A percentile compares a stretch with the other conserved stretches of the same genome.
Conservation (phyloP, 768 basidiomycete species). For the Obba rivulosa region DNA sequence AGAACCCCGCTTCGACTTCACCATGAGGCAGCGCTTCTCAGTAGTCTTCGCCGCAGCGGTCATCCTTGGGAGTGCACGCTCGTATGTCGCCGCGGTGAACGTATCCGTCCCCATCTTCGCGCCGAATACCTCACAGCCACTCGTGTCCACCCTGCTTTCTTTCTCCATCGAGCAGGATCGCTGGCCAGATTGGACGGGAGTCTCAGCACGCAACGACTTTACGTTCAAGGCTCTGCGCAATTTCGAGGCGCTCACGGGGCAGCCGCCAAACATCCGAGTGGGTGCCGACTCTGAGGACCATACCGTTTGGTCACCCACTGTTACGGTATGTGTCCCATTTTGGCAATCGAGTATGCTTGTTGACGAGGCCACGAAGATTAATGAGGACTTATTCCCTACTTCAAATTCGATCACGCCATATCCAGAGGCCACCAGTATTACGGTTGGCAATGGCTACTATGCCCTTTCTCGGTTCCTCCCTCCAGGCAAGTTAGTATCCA, state of each 20-base stretch:
- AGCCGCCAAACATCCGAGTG: slow-evolving; percentile 53
- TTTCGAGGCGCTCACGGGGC: slow-evolving; percentile 44
- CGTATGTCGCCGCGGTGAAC: slow-evolving; percentile 11
- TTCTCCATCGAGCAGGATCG: slow-evolving; percentile 69
- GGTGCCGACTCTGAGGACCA: slow-evolving; percentile 52
- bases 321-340: slow-evolving; percentile 15
- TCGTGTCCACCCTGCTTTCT: slow-evolving; percentile 47
- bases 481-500: slow-evolving; percentile 26
- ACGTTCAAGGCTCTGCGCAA: slow-evolving; percentile 57
- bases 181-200: slow-evolving; percentile 66
- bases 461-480: slow-evolving; percentile 47
- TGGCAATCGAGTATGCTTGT: not conserved
- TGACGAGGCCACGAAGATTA: slow-evolving; percentile 17
- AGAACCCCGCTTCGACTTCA: no score
- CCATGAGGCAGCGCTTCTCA: no score
- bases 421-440: slow-evolving; percentile 59
- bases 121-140: slow-evolving; percentile 29
- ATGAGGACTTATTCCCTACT: slow-evolving; percentile 45
- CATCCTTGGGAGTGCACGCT: not conserved
- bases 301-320: slow-evolving; percentile 45
- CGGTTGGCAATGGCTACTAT: slow-evolving; percentile 55
- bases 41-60: not conserved
- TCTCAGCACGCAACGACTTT: slow-evolving; percentile 46
- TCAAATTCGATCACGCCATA: slow-evolving; percentile 48
- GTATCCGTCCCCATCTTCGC: slow-evolving; percentile 37